Evolutionary conservation across 2,329 filamentous ascomycete species (phyloP).

Genomic region (Acephala macrosclerotiorum): DNA sequence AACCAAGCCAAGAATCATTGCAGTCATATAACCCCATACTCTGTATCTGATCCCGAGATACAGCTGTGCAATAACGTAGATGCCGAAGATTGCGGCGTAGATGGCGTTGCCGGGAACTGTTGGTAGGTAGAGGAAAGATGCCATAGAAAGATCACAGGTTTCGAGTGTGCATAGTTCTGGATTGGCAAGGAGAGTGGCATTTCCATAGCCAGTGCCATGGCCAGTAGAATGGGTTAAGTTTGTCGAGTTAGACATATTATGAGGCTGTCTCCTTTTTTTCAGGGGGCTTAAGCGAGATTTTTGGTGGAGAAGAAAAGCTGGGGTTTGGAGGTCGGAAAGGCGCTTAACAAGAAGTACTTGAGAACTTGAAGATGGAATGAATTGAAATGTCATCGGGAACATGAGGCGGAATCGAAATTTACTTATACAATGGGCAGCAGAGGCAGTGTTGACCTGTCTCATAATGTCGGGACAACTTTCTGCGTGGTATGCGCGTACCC

Average conservation of each 20-base stretch:
- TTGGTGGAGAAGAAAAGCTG: background rate
- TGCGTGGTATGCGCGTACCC: background rate
- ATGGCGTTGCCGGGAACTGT: slow-evolving; percentile 63
- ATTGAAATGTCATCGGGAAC: background rate
- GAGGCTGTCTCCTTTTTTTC: background rate
- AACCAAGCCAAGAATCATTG: slow-evolving; percentile 57
- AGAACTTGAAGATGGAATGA: background rate
- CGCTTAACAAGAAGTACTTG: background rate
- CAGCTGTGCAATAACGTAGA: slow-evolving; percentile 52
- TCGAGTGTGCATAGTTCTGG: slow-evolving; percentile 39
- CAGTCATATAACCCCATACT: slow-evolving; percentile 62
- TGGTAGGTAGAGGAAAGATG: slow-evolving; percentile 64
- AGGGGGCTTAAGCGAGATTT: slow-evolving; percentile 3
- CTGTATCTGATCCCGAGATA: slow-evolving; percentile 57
- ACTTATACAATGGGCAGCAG: background rate
- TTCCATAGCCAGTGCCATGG: slow-evolving; percentile 32
- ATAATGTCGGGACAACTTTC: background rate
- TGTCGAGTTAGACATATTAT: slow-evolving; percentile 38
- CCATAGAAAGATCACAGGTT: slow-evolving; percentile 57
- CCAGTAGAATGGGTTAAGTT: slow-evolving; percentile 31
- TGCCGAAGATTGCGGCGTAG: slow-evolving; percentile 57
- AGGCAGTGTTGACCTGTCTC: slow-evolving; percentile 9
- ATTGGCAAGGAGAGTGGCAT: slow-evolving; percentile 35
- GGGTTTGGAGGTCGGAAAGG: background rate
- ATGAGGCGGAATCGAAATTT: slow-evolving; percentile 1